Evolutionary conservation across 2,329 filamentous ascomycete genomes (phyloP), one percentile per base, ranked within the genome.

Genomic region (Sporothrix globosa): DNA sequence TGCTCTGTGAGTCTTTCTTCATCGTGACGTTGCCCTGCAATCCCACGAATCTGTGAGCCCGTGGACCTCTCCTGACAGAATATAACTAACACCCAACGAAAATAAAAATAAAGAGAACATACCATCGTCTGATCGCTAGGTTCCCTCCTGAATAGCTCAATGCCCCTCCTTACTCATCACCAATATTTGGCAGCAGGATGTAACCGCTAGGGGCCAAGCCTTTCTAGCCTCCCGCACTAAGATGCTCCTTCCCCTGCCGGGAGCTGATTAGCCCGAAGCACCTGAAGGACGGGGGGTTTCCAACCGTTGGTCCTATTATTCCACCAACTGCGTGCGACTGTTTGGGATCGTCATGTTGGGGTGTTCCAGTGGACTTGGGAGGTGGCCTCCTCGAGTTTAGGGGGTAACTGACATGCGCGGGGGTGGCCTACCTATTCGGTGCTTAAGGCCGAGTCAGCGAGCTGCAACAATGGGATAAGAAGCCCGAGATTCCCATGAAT

Each of bases 261-360:
- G 66, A 60, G 58, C 41, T 71, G 48, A 68, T 68, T 71, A 63
- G 69, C 56, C 69, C 66, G 69, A 71, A 60, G 50, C 58, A 39
- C 56, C 50, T 41, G 34, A 39, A 24, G 34, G 10, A 56, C 39
- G 58, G 52, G 44, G 48, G 34, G 34, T 27, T 14, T 13, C 10
- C 21, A 27, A n/a, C 30, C 54, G 39, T 46, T 63, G 39, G 39
- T 48, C 50, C 52, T 56, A 68, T 27, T 71, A 70, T 71, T 71
- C 69, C 69, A 71, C 69, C 69, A 71, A 71, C 69, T 56, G 50
- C 69, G 56, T 58, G 24, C 65, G 46, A 41, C 39, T 11, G 39
- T 24, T n/a, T 7, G 30, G 27, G 44, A 14, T 6, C 4, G 34
- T 44, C n/a, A 21, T 41, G 34, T 34, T 41, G 56, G 56, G 56